Percentiles rank a stretch among this genome's conserved stretches.
Evolutionary conservation across 2,329 filamentous ascomycete genomes (phyloP).

Genomic region (Epichloe hybrida): DNA sequence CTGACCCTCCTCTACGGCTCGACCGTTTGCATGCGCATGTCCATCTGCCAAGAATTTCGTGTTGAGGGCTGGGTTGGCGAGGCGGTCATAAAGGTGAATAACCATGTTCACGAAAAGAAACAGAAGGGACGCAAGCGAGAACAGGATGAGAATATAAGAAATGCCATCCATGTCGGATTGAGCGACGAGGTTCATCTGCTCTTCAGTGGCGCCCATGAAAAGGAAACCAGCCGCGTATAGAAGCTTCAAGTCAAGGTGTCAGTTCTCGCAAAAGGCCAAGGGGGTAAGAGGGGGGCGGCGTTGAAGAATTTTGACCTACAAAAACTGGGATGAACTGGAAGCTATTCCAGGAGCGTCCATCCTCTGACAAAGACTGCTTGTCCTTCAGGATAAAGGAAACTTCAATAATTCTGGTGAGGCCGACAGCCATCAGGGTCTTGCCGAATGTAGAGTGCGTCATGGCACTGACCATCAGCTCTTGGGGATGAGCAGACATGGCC

Average conservation of each 20-base stretch:
- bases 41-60: slow-evolving; percentile 26
- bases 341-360: slow-evolving; percentile 54
- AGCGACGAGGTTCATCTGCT: slow-evolving; percentile 75
- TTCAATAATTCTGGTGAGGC: slow-evolving; percentile 74
- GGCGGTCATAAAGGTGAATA: slow-evolving; percentile 66
- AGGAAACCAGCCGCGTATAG: slow-evolving; percentile 87
- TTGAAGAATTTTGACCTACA: slow-evolving; percentile 28
- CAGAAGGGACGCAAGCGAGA: slow-evolving; percentile 75
- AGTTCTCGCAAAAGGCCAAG: background rate
- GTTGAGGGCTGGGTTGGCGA: slow-evolving; percentile 23
- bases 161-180: slow-evolving; percentile 72
- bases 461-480: slow-evolving; percentile 68
- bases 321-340: slow-evolving; percentile 42
- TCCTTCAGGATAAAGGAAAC: slow-evolving; percentile 79
- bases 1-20: slow-evolving; percentile 35
- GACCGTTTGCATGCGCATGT: slow-evolving; percentile 19
- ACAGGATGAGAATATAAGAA: slow-evolving; percentile 83
- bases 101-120: slow-evolving; percentile 89
- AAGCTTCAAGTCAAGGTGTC: slow-evolving; percentile 37
- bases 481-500: slow-evolving; percentile 88
- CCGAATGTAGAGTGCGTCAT: slow-evolving; percentile 85
- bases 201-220: slow-evolving; percentile 95
- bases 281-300: background rate
- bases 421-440: slow-evolving; percentile 88
- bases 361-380: slow-evolving; percentile 46